These are phyloP conservation scores for Trypanosoma caninum DNA, from an alignment of 208 protist species.

Conservation along the genomic window DNA sequence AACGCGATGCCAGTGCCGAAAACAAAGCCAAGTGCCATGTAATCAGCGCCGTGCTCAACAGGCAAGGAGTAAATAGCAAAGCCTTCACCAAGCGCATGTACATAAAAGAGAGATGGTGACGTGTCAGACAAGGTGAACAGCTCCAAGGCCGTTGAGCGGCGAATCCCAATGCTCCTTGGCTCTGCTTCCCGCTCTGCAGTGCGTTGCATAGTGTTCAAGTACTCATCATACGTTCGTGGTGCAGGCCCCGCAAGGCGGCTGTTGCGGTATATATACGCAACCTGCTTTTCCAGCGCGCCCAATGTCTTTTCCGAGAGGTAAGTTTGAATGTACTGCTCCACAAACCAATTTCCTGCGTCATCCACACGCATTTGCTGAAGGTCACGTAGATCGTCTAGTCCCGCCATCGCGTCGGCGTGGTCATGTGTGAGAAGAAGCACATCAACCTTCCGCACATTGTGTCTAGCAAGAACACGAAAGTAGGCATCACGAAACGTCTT, in stretches of 20 bases:
- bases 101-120: conserved; percentile 35
- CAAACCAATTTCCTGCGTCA: conserved; percentile 41
- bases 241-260: conserved; percentile 45
- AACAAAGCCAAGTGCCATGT: conserved; percentile 80
- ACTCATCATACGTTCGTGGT: conserved; percentile 25
- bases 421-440: conserved; percentile 86
- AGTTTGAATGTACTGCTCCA: conserved; percentile 70
- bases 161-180: conserved; percentile 73
- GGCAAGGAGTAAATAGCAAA: conserved; percentile 69
- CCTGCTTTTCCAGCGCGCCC: conserved; percentile 29
- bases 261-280: conserved; percentile 78
- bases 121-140: conserved; percentile 57
- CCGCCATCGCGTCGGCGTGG: conserved; percentile 78
- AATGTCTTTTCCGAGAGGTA: conserved; percentile 56
- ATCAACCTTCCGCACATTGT: conserved; percentile 59
- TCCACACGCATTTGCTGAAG: conserved; percentile 69
- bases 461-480: conserved; percentile 71
- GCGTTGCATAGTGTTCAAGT: conserved; percentile 5
- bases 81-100: conserved; percentile 35
- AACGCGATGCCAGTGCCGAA: conserved; percentile 72
- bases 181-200: neutral
- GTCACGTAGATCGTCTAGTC: conserved; percentile 90
- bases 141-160: conserved; percentile 77
- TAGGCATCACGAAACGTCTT: conserved; percentile 91
- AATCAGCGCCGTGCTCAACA: conserved; percentile 69